Percentiles rank a stretch among this genome's conserved stretches.
Conservation (phyloP, 139 green algal genomes). For the Pseudopediastrum boryanum region DNA sequence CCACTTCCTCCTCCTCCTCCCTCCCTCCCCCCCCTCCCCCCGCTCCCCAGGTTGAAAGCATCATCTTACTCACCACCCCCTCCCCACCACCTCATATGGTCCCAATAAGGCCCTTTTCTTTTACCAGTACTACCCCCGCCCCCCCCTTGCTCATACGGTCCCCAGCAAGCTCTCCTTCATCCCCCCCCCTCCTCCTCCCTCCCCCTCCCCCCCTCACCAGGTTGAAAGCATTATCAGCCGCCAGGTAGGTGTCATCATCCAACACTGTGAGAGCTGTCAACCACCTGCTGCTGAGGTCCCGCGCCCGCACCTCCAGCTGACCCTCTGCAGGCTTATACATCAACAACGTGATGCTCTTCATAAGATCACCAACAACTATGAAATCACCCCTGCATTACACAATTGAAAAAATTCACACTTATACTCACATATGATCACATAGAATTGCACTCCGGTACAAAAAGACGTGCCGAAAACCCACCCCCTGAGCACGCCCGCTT, state of each 20-base stretch:
- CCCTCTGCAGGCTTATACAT: conserved; percentile 73
- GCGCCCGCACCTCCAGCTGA: conserved; percentile 76
- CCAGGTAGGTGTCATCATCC: conserved; percentile 90
- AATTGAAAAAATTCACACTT: not conserved
- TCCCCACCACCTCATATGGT: too few species aligned
- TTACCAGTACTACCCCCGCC: not conserved
- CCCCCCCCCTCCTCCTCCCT: too few species aligned
- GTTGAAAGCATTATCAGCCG: conserved; percentile 87
- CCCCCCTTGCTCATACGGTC: not conserved
- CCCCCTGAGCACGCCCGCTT: too few species aligned
- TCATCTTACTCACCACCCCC: too few species aligned
- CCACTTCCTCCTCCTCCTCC: too few species aligned
- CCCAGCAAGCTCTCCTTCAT: not conserved
- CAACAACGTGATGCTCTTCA: conserved; percentile 93
- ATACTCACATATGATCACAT: too few species aligned
- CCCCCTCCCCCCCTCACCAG: conserved; percentile 43
- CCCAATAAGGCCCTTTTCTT: too few species aligned
- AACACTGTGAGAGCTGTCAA: conserved; percentile 86
- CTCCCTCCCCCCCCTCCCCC: too few species aligned
- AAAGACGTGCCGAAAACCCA: too few species aligned
- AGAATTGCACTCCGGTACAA: too few species aligned
- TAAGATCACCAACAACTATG: conserved; percentile 94
- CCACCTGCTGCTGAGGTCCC: conserved; percentile 90
- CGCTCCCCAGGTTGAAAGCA: too few species aligned
- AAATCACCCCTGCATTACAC: conserved; percentile 79